These are phyloP conservation scores for Torulaspora globosa DNA, from an alignment of 1,139 yeast species.

Conservation along the genomic window DNA sequence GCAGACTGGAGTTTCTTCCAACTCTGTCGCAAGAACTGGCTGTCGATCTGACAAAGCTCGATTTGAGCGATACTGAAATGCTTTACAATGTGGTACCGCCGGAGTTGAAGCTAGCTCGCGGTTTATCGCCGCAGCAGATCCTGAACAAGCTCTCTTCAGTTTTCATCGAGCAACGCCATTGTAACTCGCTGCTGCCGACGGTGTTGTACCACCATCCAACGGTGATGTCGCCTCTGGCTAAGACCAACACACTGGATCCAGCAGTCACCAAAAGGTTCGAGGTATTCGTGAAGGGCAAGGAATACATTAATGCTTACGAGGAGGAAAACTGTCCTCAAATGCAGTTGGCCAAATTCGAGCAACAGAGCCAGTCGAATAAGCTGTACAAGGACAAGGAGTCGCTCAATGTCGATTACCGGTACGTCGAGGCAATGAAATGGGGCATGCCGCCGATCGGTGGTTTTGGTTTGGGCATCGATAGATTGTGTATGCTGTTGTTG, in stretches of 20 bases:
- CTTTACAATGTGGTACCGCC: constrained; percentile 35
- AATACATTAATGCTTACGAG: constrained; percentile 90
- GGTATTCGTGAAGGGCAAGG: constrained; percentile 72
- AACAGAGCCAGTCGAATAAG: constrained; percentile 50
- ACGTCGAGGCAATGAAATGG: constrained; percentile 74
- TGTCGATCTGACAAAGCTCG: constrained; percentile 36
- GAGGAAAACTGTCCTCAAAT: constrained; percentile 85
- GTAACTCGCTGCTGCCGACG: constrained; percentile 53
- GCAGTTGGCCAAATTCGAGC: constrained; percentile 57
- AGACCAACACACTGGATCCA: constrained; percentile 34
- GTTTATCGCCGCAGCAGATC: constrained; percentile 47
- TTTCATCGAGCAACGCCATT: constrained; percentile 55
- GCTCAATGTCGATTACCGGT: constrained; percentile 67
- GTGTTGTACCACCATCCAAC: constrained; percentile 83
- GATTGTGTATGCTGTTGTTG: constrained; percentile 76
- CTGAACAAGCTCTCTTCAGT: constrained; percentile 61
- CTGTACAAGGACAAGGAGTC: constrained; percentile 56
- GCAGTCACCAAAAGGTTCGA: constrained; percentile 57
- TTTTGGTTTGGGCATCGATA: constrained; percentile 92
- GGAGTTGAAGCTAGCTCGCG: constrained; percentile 1
- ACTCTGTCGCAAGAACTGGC: constrained; percentile 47
- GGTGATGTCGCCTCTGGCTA: constrained; percentile 81
- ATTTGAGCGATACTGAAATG: constrained; percentile 39
- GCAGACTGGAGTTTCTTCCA: constrained; percentile 55
- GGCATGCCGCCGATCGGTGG: constrained; percentile 99